Evolutionary conservation across 2,329 filamentous ascomycete species (phyloP).

Genomic region (Trichoderma oligosporum): DNA sequence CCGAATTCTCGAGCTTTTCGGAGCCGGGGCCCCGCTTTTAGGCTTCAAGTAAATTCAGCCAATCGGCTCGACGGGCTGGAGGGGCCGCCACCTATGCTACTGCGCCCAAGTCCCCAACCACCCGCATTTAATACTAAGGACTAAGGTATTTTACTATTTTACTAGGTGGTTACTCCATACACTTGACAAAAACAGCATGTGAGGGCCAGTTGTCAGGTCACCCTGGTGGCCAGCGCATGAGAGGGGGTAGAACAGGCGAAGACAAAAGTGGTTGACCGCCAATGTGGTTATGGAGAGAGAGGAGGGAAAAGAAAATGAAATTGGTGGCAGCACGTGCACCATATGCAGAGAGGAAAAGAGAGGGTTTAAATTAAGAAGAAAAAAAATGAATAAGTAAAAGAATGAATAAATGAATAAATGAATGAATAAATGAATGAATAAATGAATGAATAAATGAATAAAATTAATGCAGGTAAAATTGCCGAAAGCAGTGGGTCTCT

Average conservation of each 20-base stretch:
- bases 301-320: not conserved
- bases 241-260: too few relatives aligned
- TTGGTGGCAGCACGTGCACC: slow-evolving; percentile 5
- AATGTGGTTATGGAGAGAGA: slow-evolving; percentile 1
- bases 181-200: not conserved
- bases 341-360: not conserved
- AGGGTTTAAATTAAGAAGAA: too few relatives aligned
- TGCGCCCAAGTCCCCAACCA: slow-evolving; percentile 14
- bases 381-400: slow-evolving; percentile 6
- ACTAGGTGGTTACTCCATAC: too few relatives aligned
- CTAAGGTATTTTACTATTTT: too few relatives aligned
- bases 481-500: slow-evolving; percentile 1
- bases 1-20: slow-evolving; percentile 4
- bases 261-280: slow-evolving; percentile 11
- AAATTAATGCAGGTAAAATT: not conserved
- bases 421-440: not conserved
- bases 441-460: not conserved
- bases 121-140: slow-evolving; percentile 9
- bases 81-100: slow-evolving; percentile 10
- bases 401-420: not conserved
- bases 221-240: not conserved
- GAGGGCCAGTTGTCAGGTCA: slow-evolving; percentile 9
- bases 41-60: not conserved
- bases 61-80: slow-evolving; percentile 12
- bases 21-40: slow-evolving; percentile 5